Evolutionary conservation across 2,329 filamentous ascomycete species (phyloP), one percentile per base, ranked within the genome.

Genomic region (Sphaerulina musiva): DNA sequence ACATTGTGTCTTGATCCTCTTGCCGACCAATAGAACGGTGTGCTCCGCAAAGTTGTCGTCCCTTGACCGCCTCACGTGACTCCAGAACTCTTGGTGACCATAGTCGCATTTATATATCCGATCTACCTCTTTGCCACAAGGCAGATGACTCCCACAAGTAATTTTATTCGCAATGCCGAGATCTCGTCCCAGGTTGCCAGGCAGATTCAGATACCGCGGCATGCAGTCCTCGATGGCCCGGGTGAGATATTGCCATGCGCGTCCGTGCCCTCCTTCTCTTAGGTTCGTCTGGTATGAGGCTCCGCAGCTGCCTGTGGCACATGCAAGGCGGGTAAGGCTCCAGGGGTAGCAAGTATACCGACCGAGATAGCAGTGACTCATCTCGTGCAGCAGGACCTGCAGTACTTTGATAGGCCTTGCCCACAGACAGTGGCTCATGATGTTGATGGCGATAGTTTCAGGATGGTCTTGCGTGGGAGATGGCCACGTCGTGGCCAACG

Each of bases 331-430:
- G 36, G 20, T 50, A 14, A 12, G 9, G 31, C 36, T 31, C 56
- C 53, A 58, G 11, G 56, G 56, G 46, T 54, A 54, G 51, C 54
- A 56, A 7, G 51, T 46, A 40, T 54, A 59, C n/a, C 45, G 31
- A 5, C 34, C 31, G 34, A 56, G 43, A 34, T 46, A 59, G 23
- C 50, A 48, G 39, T 56, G 53, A 23, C 46, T 36, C 57, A 59
- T 59, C 42, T 55, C 53, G 36, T 55, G 53, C 23, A 55, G 41
- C 10, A 55, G 29, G n/a, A 36, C 17, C 14, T 44, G 40, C 23
- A 53, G 9, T 8, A 39, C 20, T 32, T 10, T 29, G n/a, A 42
- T 39, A 36, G 12, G 26, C 29, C 11, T 45, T 20, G 29, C 45
- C 32, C 48, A 48, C n/a, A 55, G 32, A 12, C 8, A 7, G 26